Evolutionary conservation across 2,329 filamentous ascomycete genomes (phyloP).

Genomic region (Penicillium sp.): DNA sequence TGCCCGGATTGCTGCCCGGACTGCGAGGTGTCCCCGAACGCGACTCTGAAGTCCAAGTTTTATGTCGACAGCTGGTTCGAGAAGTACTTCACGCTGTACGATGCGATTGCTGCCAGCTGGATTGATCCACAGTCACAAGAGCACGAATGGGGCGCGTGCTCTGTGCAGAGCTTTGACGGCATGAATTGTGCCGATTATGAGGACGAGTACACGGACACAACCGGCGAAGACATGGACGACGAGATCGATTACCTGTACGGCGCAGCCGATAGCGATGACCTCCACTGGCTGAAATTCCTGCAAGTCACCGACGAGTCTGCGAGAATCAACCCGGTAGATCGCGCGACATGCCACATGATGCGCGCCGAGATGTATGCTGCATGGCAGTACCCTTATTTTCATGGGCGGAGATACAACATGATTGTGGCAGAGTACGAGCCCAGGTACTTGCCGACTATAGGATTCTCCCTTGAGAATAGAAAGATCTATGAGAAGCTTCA

Average conservation of each 20-base stretch:
- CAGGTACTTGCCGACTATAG: background rate
- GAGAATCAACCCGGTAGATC: background rate
- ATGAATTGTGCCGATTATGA: background rate
- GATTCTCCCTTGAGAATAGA: background rate
- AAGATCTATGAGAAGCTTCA: background rate
- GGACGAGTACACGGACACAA: no score
- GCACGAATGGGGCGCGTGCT: background rate
- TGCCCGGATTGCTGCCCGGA: conserved; percentile 9
- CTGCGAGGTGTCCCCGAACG: background rate
- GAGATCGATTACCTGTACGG: background rate
- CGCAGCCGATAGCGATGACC: background rate
- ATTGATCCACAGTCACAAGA: background rate
- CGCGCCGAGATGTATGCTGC: background rate
- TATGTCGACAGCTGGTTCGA: conserved; percentile 2
- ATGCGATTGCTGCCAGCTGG: background rate
- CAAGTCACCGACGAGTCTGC: background rate
- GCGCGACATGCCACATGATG: background rate
- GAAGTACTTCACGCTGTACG: background rate
- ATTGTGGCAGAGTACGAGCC: conserved; percentile 10
- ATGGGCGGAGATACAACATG: background rate
- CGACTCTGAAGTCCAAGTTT: background rate
- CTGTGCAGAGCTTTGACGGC: no score
- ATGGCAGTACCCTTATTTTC: background rate
- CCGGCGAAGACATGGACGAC: background rate
- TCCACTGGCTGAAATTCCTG: background rate